Evolutionary conservation across 768 basidiomycete species (phyloP).

Genomic region (Phanerodontia chrysosporium): DNA sequence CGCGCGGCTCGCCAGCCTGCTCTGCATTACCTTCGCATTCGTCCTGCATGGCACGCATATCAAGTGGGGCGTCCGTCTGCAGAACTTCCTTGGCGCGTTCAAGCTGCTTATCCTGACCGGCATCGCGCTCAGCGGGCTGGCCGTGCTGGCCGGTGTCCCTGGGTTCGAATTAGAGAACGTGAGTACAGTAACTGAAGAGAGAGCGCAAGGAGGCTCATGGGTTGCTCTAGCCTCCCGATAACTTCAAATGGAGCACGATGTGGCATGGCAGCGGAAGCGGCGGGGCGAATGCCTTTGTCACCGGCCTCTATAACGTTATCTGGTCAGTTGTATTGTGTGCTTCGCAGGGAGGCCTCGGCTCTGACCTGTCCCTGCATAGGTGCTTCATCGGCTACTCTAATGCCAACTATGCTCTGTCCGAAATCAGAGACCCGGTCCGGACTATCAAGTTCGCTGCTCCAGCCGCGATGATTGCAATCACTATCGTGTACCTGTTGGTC

Average conservation of each 20-base stretch:
- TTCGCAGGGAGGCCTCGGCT: background rate
- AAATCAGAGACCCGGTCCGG: conserved; percentile 62
- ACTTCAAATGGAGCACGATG: conserved; percentile 54
- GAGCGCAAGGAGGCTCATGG: background rate
- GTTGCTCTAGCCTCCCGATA: conserved; percentile 36
- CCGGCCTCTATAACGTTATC: conserved; percentile 64
- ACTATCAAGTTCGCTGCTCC: conserved; percentile 72
- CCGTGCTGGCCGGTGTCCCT: conserved; percentile 44
- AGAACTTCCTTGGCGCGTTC: conserved; percentile 58
- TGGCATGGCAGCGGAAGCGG: conserved; percentile 57
- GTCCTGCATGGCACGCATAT: conserved; percentile 52
- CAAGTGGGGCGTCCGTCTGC: conserved; percentile 54
- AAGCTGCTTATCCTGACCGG: conserved; percentile 54
- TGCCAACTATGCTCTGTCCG: conserved; percentile 71
- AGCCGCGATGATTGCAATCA: conserved; percentile 56
- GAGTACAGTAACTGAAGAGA: conserved; percentile 29
- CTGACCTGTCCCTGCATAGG: conserved; percentile 33
- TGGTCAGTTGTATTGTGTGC: conserved; percentile 39
- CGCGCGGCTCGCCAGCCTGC: conserved; percentile 49
- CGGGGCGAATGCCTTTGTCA: conserved; percentile 56
- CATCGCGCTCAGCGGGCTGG: conserved; percentile 50
- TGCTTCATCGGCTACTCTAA: conserved; percentile 71
- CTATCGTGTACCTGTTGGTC: conserved; percentile 55
- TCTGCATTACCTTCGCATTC: conserved; percentile 53
- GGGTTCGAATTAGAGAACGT: conserved; percentile 48